Evolutionary conservation across 2,329 filamentous ascomycete species (phyloP), one percentile per base, ranked within the genome.

Genomic region (Cladosporium sp.): DNA sequence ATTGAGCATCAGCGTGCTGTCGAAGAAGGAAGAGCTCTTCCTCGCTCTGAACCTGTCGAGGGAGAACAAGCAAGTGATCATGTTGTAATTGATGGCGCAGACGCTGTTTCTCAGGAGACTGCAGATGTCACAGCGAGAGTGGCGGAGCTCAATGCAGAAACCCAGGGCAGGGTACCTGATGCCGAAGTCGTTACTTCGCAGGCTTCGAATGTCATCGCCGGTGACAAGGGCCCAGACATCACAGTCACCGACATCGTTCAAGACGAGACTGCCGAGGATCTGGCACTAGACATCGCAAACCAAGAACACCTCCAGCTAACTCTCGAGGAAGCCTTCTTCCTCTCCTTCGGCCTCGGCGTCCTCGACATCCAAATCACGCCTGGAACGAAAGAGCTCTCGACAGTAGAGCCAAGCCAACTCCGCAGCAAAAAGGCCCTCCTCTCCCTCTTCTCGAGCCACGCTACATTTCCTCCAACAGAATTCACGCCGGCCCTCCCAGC

Each of bases 231-330:
- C 18, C 41, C 47, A 32, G 64, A 66, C 24, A 61, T 65, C 11
- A 60, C 58, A 14, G 59, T 54, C 24, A 51, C 51, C 11, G 61
- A 64, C 36, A 34, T 64, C 34, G 61, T 34, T 3, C 51, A 55
- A 18, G 51, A 64, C 26, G 60, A 63, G 21, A 28, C 14, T 54
- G 68, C 44, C 65, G 54, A 63, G 10, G 49, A 66, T 1, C 70
- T 72, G 4, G 6, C 18, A 44, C 69, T 65, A 5, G 60, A 68
- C 4, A 76, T 84, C 66, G 72, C 81, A 65, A 87, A 80, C 78
- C 75, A 90, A 79, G 95, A 99, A 74, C 93, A 97, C 74, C 87
- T 97, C n/a, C 95, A 98, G 76, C 84, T 99, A 10, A 93, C 90
- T 2, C 86, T 90, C 0, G 93, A 97, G 77, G 95, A 99, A 78